Evolutionary conservation across 1,284 basidiomycete genomes (phyloP).

Genomic region (Schizophyllum amplum): DNA sequence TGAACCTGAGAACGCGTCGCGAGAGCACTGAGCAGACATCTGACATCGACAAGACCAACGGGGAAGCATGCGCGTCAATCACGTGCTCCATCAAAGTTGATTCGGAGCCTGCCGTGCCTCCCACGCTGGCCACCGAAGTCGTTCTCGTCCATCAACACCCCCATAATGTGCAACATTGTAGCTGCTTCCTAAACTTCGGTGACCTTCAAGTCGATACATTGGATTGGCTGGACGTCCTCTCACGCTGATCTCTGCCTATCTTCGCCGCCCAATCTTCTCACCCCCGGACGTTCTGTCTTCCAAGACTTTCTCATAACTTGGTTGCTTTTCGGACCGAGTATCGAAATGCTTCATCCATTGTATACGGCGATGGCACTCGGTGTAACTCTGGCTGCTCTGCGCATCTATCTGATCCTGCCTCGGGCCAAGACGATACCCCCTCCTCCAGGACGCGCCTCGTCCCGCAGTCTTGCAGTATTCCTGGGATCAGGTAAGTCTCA

Average conservation of each 20-base stretch:
- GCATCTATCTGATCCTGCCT: conserved; percentile 5
- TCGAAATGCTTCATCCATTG: background rate
- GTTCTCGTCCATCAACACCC: background rate
- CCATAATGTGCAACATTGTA: background rate
- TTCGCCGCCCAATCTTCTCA: background rate
- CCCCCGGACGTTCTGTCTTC: background rate
- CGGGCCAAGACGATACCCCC: background rate
- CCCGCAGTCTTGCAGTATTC: conserved; percentile 41
- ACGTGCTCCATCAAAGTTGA: background rate
- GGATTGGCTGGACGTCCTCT: background rate
- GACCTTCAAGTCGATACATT: background rate
- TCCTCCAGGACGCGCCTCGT: background rate
- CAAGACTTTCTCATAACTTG: background rate
- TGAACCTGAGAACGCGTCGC: background rate
- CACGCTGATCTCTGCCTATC: background rate
- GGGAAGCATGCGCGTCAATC: background rate
- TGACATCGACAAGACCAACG: background rate
- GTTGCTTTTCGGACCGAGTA: background rate
- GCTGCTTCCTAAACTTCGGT: background rate
- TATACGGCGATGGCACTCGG: background rate
- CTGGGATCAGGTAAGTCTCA: conserved; percentile 47
- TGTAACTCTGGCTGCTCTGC: conserved; percentile 1
- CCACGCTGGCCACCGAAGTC: background rate
- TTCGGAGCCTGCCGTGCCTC: background rate
- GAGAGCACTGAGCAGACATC: too few species aligned